Conservation (phyloP, 805 yeast species). For the Brettanomyces custersianus region DNA sequence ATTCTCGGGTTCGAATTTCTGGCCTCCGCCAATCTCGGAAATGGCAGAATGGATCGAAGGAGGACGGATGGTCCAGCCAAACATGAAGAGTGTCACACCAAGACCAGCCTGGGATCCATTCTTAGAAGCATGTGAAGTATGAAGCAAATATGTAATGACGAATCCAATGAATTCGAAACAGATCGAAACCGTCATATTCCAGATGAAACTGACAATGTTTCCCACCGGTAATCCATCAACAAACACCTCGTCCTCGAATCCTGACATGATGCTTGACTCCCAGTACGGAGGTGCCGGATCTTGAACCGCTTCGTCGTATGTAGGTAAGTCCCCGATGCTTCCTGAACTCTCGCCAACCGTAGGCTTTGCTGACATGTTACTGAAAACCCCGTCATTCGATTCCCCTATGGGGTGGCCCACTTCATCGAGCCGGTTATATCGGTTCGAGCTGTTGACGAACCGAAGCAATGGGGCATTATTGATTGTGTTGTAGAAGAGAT, state of each 20-base stretch:
- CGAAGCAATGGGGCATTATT: constrained; percentile 24
- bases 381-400: constrained; percentile 80
- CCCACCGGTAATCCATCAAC: constrained; percentile 97
- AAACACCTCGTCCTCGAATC: constrained; percentile 79
- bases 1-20: constrained; percentile 42
- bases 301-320: constrained; percentile 91
- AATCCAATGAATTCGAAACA: constrained; percentile 94
- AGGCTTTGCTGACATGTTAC: constrained; percentile 87
- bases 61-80: constrained; percentile 54
- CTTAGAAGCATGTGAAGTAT: constrained; percentile 95
- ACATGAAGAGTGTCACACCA: constrained; percentile 72
- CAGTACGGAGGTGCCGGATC: constrained; percentile 95
- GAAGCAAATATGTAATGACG: constrained; percentile 78
- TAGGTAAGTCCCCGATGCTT: constrained; percentile 59
- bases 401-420: constrained; percentile 20
- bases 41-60: constrained; percentile 17
- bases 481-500: constrained; percentile 9
- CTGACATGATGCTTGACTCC: constrained; percentile 83
- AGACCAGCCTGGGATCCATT: constrained; percentile 91
- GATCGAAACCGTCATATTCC: constrained; percentile 86
- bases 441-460: constrained; percentile 15
- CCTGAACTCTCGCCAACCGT: constrained; percentile 30
- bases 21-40: constrained; percentile 10
- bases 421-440: constrained; percentile 15
- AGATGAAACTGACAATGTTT: constrained; percentile 71